Evolutionary conservation across 768 basidiomycete species (phyloP), one percentile per base, ranked within the genome.

Genomic region (Hygrophoropsis aurantiaca): DNA sequence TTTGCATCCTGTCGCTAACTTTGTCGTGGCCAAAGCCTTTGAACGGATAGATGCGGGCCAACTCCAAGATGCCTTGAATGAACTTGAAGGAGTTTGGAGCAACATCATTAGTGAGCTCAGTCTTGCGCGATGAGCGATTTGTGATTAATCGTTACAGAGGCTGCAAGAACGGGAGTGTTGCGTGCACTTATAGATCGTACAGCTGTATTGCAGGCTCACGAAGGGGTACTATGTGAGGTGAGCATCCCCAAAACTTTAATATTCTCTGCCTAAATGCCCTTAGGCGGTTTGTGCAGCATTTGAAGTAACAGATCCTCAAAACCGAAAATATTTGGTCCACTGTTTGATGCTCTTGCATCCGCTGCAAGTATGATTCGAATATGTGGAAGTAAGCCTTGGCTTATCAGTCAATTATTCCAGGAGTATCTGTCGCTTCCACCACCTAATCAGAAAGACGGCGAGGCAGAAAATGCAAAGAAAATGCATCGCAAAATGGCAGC

Each of bases 1-100:
- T 15, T 72, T 77, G 16, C 95, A 99, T 65, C 92, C 94, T 3
- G 88, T 94, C 2, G 93, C 90, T 11, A 99, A 98, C 60, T 99
- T 93, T 57, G 94, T 97, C 18, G 74, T 94, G 4, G 87, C 94
- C 1, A 86, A 83, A 62, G 88, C 85, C 1, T 54, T 94, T 21
- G 80, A 81, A 41, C 74, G 90, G 38, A 62, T 84, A 11, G 71
- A 77, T n/a, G 71, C 66, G 15, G 66, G 69, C 4, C 81, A 87
- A 50, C 60, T 97, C 26, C 62, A 64, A 1, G 72, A 68, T 5
- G 73, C 80, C 13, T 75, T 84, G 37, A 56, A 65, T n/a, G 90
- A 93, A 58, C 70, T 94, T 26, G 64, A 71, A 38, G 71, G 64
- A 27, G 61, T 72, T 33, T 81, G 87, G 78, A 66, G 61, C 44